Conservation (phyloP, 1,284 basidiomycete genomes). For the Apiotrichum domesticum region DNA sequence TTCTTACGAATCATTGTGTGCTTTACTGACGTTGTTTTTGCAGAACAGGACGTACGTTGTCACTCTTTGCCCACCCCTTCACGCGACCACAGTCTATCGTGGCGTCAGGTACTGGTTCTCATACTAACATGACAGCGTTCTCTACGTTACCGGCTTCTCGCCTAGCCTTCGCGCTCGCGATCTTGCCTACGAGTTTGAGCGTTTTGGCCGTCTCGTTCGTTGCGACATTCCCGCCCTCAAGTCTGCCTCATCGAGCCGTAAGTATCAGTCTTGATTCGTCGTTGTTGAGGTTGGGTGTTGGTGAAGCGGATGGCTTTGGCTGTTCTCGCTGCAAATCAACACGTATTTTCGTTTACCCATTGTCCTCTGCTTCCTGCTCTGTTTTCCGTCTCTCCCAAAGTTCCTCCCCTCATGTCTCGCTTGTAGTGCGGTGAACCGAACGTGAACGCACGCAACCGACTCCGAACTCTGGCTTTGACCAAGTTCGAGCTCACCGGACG, state of each 20-base stretch:
- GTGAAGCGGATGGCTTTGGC: too few species aligned
- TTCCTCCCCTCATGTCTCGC: slow-evolving; percentile 12
- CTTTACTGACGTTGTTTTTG: too few species aligned
- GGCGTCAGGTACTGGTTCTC: too few species aligned
- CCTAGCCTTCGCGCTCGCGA: slow-evolving; percentile 70
- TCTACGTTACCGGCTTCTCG: slow-evolving; percentile 80
- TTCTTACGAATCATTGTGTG: too few species aligned
- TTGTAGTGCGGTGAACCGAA: slow-evolving; percentile 2
- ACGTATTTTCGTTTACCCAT: too few species aligned
- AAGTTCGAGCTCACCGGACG: not conserved
- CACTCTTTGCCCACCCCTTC: too few species aligned
- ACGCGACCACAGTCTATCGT: too few species aligned
- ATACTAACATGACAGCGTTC: slow-evolving; percentile 52
- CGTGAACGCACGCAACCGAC: not conserved
- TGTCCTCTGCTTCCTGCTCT: not conserved
- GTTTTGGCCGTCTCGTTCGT: slow-evolving; percentile 56
- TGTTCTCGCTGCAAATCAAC: too few species aligned
- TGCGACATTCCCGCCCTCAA: slow-evolving; percentile 77
- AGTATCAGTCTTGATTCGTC: slow-evolving; percentile 20
- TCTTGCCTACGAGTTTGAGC: slow-evolving; percentile 79
- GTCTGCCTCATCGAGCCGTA: slow-evolving; percentile 38
- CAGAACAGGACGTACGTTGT: slow-evolving; percentile 13
- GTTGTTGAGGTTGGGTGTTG: not conserved
- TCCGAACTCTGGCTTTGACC: not conserved
- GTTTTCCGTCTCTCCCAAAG: not conserved